Conservation (phyloP, 2,329 filamentous ascomycete species). For the Xylaria hypoxylon region DNA sequence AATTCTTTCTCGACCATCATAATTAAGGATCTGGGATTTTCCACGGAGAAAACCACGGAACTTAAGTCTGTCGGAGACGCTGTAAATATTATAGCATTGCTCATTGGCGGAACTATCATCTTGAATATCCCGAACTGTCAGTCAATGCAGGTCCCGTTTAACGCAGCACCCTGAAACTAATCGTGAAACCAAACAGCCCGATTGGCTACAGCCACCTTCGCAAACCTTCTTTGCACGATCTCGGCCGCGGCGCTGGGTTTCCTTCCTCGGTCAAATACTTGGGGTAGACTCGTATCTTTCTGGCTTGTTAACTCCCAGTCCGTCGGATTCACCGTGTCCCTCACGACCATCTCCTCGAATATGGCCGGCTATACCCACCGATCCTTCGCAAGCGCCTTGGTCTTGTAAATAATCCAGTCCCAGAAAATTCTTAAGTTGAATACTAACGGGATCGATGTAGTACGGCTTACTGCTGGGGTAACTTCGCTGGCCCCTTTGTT, state of each 20-base stretch:
- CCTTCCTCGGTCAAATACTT: constrained; percentile 51
- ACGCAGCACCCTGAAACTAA: neutral
- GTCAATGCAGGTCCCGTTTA: neutral
- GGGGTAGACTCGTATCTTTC: constrained; percentile 52
- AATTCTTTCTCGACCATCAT: constrained; percentile 54
- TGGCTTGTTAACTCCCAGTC: constrained; percentile 55
- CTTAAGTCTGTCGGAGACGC: constrained; percentile 54
- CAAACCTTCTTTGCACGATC: constrained; percentile 53
- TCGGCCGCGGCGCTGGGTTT: constrained; percentile 52
- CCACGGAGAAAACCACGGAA: constrained; percentile 51
- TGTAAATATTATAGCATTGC: constrained; percentile 53
- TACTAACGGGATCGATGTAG: constrained; percentile 21
- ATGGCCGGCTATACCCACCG: constrained; percentile 55
- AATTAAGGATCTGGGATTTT: constrained; percentile 52
- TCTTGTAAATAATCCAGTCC: constrained; percentile 45
- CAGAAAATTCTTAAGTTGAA: neutral
- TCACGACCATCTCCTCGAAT: constrained; percentile 53
- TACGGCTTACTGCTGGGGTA: constrained; percentile 56
- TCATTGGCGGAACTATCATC: constrained; percentile 49
- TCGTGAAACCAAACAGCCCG: neutral
- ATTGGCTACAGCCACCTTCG: constrained; percentile 40
- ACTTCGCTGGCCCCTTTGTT: constrained; percentile 54
- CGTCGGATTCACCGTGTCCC: constrained; percentile 53
- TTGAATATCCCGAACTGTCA: constrained; percentile 4
- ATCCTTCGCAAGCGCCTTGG: constrained; percentile 50